A percentile compares a stretch with the other conserved stretches of the same genome.
phyloP scores from a whole-genome alignment of 1,139 yeast species.

The Arxiozyma bovina region DNA sequence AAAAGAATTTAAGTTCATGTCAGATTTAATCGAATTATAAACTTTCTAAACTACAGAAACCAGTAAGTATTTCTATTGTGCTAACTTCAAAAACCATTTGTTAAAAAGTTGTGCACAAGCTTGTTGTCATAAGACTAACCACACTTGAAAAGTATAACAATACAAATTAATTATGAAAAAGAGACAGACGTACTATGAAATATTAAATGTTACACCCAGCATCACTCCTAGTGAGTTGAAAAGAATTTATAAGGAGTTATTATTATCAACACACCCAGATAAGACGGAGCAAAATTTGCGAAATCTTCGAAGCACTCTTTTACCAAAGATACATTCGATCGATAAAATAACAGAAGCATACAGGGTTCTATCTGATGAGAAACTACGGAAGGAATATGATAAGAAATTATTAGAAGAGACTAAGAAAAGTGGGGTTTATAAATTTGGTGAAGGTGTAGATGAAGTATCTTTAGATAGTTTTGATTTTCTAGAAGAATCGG shows the following conservation, averaged over 20 bases:
- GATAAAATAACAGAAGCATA: slow-evolving; percentile 54
- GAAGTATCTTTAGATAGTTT: slow-evolving; percentile 56
- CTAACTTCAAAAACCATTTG: neutral
- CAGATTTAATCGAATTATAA: neutral
- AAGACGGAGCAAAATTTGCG: slow-evolving; percentile 31
- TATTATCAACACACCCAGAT: slow-evolving; percentile 72
- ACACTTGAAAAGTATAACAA: neutral
- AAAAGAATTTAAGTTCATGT: neutral
- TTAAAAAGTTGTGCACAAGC: neutral
- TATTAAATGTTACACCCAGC: slow-evolving; percentile 40
- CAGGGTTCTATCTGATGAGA: slow-evolving; percentile 38
- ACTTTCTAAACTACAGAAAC: neutral
- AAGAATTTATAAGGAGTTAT: slow-evolving; percentile 49
- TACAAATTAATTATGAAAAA: neutral
- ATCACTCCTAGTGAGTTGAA: slow-evolving; percentile 41
- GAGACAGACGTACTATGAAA: slow-evolving; percentile 37
- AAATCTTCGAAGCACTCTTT: neutral
- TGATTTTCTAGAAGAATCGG: slow-evolving; percentile 23
- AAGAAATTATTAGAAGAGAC: slow-evolving; percentile 33
- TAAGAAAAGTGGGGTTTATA: slow-evolving; percentile 42
- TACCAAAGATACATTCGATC: slow-evolving; percentile 21
- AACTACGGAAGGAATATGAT: slow-evolving; percentile 42
- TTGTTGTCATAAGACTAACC: neutral
- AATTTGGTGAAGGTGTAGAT: slow-evolving; percentile 61
- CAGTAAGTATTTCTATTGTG: neutral